Base-by-base conservation (phyloP, 202 grass and related monocot species). In the Dendrocalamus latiflorus region DNA sequence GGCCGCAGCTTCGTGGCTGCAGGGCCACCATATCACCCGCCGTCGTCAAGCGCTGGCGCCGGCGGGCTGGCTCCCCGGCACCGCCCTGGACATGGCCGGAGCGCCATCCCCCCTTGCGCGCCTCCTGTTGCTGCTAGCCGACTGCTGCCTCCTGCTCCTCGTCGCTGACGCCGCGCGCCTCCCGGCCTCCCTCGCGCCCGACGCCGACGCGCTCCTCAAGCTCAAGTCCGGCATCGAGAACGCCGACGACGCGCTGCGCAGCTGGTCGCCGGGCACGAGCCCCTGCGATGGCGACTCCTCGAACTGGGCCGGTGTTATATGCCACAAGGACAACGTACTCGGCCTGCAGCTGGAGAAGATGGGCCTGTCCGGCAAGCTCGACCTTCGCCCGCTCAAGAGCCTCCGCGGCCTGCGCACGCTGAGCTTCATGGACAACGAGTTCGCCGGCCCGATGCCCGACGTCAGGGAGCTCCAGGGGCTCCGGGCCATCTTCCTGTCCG, bases 341-440 rank as follows among this genome's bases (percentile, higher is more conserved):
- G 95, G 95, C 63, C 77, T 98, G 77, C 91, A 93, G 82, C 78
- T 95, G 12, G 93, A 98, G 85, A 76, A 57, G 63, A 81, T 90
- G 91, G 62, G 78, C 15, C 62, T 98, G 15, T 85, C 91, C 5
- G 95, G 95, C 57, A 85, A 11, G 61, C 63, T 95, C 22, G 81
- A 98, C 74, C 58, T 93, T 4, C 20, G 8, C 45, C 9, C 80
- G 5, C 92, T 98, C 77, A 70, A n/a, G 37, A 16, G 15, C 7
- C 49, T 95, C 10, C 48, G 6, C 6, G 43, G 77, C 17, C 81
- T 98, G 16, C 91, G 95, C 37, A 88, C 86, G 45, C 73, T 95
- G 8, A 98, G 93, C 82, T 85, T 98, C 76, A 91, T 84, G 51
- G 68, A 78, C 74, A 98, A 98, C 65, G 36, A 83, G 51, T 98